Conservation (phyloP, 2,329 filamentous ascomycete species). For the Lojkania enalia region DNA sequence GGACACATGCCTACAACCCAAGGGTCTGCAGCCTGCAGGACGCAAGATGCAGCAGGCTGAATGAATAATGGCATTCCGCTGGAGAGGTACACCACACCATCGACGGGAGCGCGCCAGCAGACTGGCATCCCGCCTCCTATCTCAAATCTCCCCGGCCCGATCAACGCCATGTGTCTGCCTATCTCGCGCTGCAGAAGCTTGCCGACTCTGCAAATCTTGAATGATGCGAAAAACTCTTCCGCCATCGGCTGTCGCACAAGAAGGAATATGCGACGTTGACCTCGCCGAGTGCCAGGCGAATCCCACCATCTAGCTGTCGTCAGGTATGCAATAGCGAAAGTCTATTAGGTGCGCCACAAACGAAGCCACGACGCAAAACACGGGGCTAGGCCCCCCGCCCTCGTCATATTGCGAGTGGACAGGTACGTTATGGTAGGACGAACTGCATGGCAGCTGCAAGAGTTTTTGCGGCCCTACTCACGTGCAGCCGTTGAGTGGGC, state of each 20-base stretch:
- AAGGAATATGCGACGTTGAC: constrained; percentile 4
- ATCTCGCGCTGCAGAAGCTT: too few species aligned
- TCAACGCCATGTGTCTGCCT: too few species aligned
- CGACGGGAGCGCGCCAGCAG: too few species aligned
- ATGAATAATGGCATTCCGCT: too few species aligned
- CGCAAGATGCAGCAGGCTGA: too few species aligned
- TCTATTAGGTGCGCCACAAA: constrained; percentile 10
- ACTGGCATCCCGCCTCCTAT: too few species aligned
- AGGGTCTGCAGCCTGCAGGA: too few species aligned
- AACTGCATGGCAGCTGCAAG: neutral
- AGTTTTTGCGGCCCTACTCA: neutral
- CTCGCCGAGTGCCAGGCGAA: constrained; percentile 1
- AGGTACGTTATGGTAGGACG: constrained; percentile 8
- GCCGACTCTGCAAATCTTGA: neutral
- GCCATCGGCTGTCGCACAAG: neutral
- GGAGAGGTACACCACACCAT: too few species aligned
- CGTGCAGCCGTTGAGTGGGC: constrained; percentile 3
- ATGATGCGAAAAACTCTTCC: constrained; percentile 1
- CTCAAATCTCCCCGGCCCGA: too few species aligned
- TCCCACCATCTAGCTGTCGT: constrained; percentile 1
- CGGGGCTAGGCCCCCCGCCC: constrained; percentile 4
- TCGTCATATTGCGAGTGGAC: neutral
- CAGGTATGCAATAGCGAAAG: constrained; percentile 8
- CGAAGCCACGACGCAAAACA: constrained; percentile 2
- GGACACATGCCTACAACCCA: too few species aligned